Percentiles rank a stretch among this genome's conserved stretches.
Evolutionary conservation across 768 basidiomycete genomes (phyloP).

Genomic region (Tulasnella sp.): DNA sequence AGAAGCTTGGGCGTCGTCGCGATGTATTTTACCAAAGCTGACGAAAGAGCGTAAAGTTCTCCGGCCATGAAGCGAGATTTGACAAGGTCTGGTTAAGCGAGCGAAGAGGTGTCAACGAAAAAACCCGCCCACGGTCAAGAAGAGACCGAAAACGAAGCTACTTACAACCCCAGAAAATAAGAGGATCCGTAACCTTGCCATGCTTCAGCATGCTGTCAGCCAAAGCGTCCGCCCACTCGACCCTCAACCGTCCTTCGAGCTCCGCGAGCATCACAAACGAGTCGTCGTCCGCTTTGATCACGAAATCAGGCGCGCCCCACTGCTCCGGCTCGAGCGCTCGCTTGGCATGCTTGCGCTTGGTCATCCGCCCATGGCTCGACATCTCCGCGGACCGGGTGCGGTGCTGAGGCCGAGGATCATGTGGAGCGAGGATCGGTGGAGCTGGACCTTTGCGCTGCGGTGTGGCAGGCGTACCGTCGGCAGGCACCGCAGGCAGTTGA

Average conservation of each 20-base stretch:
- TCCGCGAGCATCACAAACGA: slow-evolving; percentile 46
- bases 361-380: slow-evolving; percentile 30
- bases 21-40: slow-evolving; percentile 44
- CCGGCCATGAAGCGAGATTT: slow-evolving; percentile 48
- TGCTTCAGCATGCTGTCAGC: slow-evolving; percentile 14
- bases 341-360: slow-evolving; percentile 11
- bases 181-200: slow-evolving; percentile 25
- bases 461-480: background rate
- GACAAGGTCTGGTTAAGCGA: slow-evolving; percentile 38
- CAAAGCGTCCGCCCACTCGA: slow-evolving; percentile 33
- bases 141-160: background rate
- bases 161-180: slow-evolving; percentile 40
- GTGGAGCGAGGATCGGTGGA: slow-evolving; percentile 38
- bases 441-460: slow-evolving; percentile 23
- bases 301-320: slow-evolving; percentile 42
- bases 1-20: slow-evolving; percentile 39
- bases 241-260: slow-evolving; percentile 43
- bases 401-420: slow-evolving; percentile 30
- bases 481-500: background rate
- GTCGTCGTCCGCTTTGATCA: slow-evolving; percentile 50
- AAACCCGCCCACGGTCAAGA: background rate
- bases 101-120: background rate
- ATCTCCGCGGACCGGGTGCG: slow-evolving; percentile 27
- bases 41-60: slow-evolving; percentile 45
- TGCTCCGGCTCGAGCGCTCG: slow-evolving; percentile 4